phyloP scores from a whole-genome alignment of 257 asterid genomes.

The Solanum lignicaule region DNA sequence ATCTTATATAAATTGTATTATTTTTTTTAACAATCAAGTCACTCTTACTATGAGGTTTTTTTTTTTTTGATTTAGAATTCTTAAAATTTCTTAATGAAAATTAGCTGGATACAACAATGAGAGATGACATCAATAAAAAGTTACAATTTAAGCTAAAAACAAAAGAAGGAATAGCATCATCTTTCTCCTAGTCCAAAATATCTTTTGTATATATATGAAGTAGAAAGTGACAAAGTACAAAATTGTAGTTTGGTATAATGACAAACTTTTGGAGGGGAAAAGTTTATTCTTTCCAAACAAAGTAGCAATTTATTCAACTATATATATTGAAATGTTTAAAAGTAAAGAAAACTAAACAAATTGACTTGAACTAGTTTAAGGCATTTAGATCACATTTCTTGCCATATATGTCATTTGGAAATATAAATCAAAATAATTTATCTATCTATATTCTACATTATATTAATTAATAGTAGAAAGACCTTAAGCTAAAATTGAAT shows the following conservation, averaged over 20 bases:
- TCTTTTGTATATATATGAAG: background rate
- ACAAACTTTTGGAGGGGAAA: background rate
- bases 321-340: background rate
- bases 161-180: background rate
- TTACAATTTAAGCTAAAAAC: background rate
- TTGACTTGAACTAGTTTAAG: background rate
- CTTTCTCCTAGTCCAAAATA: background rate
- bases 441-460: background rate
- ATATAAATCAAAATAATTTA: background rate
- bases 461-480: background rate
- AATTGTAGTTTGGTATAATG: background rate
- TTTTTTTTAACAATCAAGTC: background rate
- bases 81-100: background rate
- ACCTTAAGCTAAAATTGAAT: background rate
- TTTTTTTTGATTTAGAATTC: background rate
- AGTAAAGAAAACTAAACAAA: background rate
- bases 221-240: background rate
- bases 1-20: background rate
- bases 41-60: background rate
- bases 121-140: background rate
- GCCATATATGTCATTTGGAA: background rate
- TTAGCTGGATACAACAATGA: background rate
- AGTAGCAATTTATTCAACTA: background rate
- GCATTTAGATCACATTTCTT: background rate
- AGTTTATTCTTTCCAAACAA: background rate